Conservation (phyloP, 2,329 filamentous ascomycete species). For the Epicoccum nigrum region DNA sequence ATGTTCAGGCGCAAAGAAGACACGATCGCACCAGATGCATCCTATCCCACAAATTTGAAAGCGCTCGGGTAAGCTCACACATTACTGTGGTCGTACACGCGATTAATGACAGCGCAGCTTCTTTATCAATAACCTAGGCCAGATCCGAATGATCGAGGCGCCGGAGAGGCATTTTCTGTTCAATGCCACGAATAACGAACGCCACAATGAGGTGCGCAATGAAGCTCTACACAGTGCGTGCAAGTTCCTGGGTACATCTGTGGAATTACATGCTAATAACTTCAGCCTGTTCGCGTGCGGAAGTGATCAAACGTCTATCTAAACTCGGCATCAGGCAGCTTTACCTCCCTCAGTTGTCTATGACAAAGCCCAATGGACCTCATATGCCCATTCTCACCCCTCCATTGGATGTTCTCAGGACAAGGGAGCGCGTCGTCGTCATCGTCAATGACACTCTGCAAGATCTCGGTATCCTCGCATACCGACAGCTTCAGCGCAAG, state of each 20-base stretch:
- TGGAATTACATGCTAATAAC: conserved; percentile 12
- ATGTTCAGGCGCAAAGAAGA: conserved; percentile 80
- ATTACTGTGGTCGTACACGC: not conserved
- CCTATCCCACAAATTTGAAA: conserved; percentile 69
- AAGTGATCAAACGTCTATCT: conserved; percentile 68
- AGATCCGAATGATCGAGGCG: conserved; percentile 72
- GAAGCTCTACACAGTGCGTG: conserved; percentile 70
- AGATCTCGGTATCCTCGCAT: conserved; percentile 76
- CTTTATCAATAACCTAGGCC: conserved; percentile 76
- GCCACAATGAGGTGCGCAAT: conserved; percentile 76
- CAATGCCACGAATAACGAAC: conserved; percentile 73
- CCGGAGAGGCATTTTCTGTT: conserved; percentile 76
- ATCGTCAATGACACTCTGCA: conserved; percentile 80
- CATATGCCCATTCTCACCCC: conserved; percentile 74
- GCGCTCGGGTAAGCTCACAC: conserved; percentile 70
- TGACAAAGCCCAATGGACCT: conserved; percentile 51
- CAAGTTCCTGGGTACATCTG: not conserved
- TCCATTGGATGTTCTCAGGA: conserved; percentile 55
- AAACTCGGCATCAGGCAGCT: conserved; percentile 65
- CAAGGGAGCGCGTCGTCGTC: conserved; percentile 69
- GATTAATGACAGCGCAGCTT: conserved; percentile 60
- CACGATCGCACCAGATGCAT: conserved; percentile 69
- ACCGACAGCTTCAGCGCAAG: conserved; percentile 67
- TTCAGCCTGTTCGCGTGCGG: conserved; percentile 66
- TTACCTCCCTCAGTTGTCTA: conserved; percentile 64